Evolutionary conservation across 148 eudicot species (phyloP).

Genomic region (Arbutus unedo): DNA sequence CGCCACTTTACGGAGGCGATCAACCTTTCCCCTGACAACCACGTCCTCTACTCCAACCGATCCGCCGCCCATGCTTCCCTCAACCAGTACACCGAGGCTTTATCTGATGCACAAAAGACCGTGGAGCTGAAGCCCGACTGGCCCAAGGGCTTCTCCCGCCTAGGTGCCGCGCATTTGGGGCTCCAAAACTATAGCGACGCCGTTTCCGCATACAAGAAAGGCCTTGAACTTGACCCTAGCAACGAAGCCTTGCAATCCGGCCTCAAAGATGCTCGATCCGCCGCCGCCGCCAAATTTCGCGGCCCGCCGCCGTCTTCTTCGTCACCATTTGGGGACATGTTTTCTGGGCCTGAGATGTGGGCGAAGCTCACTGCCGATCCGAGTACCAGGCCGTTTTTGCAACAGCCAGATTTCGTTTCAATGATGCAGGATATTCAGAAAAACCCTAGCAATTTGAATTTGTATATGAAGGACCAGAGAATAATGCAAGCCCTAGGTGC

Average conservation of each 20-base stretch:
- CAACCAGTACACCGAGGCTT: conserved; percentile 51
- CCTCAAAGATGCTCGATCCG: conserved; percentile 54
- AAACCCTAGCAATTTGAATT: conserved; percentile 71
- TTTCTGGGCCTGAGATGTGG: conserved; percentile 95
- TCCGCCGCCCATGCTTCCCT: conserved; percentile 83
- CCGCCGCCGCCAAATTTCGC: conserved; percentile 19
- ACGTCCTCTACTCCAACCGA: conserved; percentile 89
- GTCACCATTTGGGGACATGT: conserved; percentile 80
- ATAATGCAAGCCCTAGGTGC: conserved; percentile 90
- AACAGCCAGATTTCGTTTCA: conserved; percentile 75
- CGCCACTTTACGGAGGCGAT: conserved; percentile 78
- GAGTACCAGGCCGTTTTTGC: conserved; percentile 46
- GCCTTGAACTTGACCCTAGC: conserved; percentile 70
- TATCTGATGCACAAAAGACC: conserved; percentile 74
- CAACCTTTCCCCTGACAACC: conserved; percentile 62
- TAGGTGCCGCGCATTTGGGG: conserved; percentile 72
- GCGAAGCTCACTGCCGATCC: conserved; percentile 79
- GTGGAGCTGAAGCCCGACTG: conserved; percentile 79
- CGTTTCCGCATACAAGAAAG: conserved; percentile 58
- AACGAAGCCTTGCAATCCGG: conserved; percentile 79
- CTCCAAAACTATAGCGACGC: conserved; percentile 49
- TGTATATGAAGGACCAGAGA: conserved; percentile 89
- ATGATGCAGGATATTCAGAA: conserved; percentile 92
- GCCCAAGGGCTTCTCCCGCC: conserved; percentile 79
- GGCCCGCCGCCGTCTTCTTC: neutral